Conservation (phyloP, 208 protist species). For the Crithidia fasciculata region DNA sequence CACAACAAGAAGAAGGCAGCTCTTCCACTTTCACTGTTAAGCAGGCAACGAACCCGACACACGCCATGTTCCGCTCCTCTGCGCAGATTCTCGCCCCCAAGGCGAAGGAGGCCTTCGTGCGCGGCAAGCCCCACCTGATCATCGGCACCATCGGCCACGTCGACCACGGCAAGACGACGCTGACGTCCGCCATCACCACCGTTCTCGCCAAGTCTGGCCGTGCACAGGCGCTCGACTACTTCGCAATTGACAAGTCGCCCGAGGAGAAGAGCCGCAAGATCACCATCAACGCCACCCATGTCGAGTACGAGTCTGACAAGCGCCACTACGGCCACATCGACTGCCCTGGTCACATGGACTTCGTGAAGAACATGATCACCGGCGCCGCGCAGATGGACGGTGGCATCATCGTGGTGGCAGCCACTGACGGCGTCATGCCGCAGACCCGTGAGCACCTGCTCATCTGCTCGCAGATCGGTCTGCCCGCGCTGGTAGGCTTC, state of each 20-base stretch:
- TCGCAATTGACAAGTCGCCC: conserved; percentile 99
- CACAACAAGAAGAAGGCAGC: neutral
- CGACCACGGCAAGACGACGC: conserved; percentile 99
- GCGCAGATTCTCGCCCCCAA: conserved; percentile 29
- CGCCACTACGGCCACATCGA: conserved; percentile 99
- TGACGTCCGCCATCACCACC: conserved; percentile 98
- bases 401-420: conserved; percentile 92
- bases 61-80: conserved; percentile 40
- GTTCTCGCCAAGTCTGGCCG: conserved; percentile 89
- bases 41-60: neutral
- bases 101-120: conserved; percentile 91
- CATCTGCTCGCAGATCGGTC: conserved; percentile 97
- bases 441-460: conserved; percentile 99
- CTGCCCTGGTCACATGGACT: conserved; percentile 99
- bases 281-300: conserved; percentile 98
- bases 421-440: conserved; percentile 97
- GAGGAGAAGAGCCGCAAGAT: conserved; percentile 99
- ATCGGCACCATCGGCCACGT: conserved; percentile 99
- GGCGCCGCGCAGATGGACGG: conserved; percentile 98
- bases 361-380: conserved; percentile 99
- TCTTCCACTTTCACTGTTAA: neutral
- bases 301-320: conserved; percentile 99
- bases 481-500: conserved; percentile 97
- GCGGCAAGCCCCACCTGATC: conserved; percentile 97
- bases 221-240: conserved; percentile 93